phyloP scores from a whole-genome alignment of 257 asterid species.

The Cordia subcordata region DNA sequence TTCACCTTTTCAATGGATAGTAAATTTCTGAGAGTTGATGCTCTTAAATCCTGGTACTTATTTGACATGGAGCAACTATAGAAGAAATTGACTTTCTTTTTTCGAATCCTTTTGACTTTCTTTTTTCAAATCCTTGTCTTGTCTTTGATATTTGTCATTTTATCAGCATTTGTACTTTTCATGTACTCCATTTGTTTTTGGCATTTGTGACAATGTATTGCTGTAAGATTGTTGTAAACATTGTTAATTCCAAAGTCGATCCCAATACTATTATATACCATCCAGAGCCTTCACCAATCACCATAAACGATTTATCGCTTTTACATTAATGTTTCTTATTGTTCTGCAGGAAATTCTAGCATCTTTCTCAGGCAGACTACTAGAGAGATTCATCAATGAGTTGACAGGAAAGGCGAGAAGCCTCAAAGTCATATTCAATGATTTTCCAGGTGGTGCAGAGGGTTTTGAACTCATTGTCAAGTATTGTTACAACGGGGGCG shows the following conservation, averaged over 20 bases:
- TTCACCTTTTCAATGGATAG: too few relatives aligned
- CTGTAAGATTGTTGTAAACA: neutral
- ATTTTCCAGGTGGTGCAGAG: slow-evolving; percentile 62
- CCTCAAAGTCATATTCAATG: slow-evolving; percentile 45
- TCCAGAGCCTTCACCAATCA: neutral
- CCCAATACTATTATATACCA: neutral
- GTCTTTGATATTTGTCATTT: neutral
- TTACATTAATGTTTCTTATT: neutral
- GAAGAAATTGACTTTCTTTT: too few relatives aligned
- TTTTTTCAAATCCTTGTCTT: neutral
- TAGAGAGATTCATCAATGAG: slow-evolving; percentile 28
- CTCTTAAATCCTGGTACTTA: too few relatives aligned
- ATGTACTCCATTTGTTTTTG: neutral
- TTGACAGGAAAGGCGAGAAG: slow-evolving; percentile 16
- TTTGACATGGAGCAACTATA: too few relatives aligned
- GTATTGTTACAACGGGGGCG: slow-evolving; percentile 48
- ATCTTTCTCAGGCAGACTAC: slow-evolving; percentile 43
- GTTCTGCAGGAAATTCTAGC: slow-evolving; percentile 45
- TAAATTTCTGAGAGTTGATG: too few relatives aligned
- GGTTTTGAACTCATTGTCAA: slow-evolving; percentile 45
- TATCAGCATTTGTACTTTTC: too few relatives aligned
- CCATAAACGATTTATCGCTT: neutral
- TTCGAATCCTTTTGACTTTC: neutral
- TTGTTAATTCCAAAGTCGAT: neutral
- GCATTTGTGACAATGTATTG: neutral